Percentiles rank a stretch among this genome's conserved stretches.
These are phyloP conservation scores for Salix dunnii DNA, from an alignment of 345 rosid genomes.

Conservation along the genomic window DNA sequence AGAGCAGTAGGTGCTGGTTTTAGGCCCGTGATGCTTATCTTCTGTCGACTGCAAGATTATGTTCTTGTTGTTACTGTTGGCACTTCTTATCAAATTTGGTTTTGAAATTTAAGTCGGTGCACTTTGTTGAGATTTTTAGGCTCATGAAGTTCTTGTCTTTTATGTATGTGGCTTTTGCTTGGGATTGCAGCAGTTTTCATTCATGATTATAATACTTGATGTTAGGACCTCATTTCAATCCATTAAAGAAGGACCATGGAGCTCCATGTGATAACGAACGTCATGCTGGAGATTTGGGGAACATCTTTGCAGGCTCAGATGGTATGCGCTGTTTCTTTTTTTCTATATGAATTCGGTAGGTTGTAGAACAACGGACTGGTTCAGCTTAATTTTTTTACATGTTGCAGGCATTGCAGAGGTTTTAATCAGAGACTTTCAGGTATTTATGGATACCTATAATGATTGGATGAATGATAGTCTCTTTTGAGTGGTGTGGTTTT, in stretches of 20 bases:
- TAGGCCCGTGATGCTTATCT: not conserved
- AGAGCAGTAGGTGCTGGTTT: not conserved
- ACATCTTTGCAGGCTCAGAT: slow-evolving; percentile 67
- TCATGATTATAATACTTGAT: not conserved
- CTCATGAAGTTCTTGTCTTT: not conserved
- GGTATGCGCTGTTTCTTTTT: slow-evolving; percentile 39
- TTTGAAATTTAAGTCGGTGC: not conserved
- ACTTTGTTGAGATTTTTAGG: not conserved
- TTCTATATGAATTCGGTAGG: not conserved
- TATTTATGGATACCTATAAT: slow-evolving; percentile 10
- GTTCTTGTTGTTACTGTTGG: not conserved
- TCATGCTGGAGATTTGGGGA: slow-evolving; percentile 97
- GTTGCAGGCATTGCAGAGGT: slow-evolving; percentile 84
- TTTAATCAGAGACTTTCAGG: slow-evolving; percentile 64
- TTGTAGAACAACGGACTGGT: not conserved
- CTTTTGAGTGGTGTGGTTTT: not conserved
- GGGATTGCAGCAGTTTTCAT: not conserved
- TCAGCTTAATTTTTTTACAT: slow-evolving; percentile 10
- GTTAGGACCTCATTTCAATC: slow-evolving; percentile 95
- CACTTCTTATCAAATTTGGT: not conserved
- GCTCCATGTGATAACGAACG: slow-evolving; percentile 66
- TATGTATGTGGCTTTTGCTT: not conserved
- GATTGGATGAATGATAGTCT: not conserved
- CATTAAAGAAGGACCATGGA: slow-evolving; percentile 73
- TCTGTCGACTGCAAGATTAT: not conserved